Conservation (phyloP, 2,329 filamentous ascomycete species). For the Rutstroemia sp. region DNA sequence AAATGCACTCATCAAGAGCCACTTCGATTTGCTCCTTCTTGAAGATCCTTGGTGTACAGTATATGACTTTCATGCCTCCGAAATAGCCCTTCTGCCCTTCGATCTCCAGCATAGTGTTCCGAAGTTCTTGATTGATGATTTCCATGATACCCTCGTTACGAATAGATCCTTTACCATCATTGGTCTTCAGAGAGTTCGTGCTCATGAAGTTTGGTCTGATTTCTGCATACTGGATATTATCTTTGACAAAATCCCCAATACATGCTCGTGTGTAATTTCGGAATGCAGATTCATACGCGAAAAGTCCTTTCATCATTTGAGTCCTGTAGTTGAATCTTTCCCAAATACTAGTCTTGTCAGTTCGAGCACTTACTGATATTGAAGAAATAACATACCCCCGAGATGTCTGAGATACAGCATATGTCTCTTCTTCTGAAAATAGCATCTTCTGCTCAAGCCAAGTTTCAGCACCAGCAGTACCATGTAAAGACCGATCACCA, state of each 20-base stretch:
- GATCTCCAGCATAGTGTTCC: slow-evolving; percentile 37
- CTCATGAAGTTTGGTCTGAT: slow-evolving; percentile 62
- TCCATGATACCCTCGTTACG: slow-evolving; percentile 52
- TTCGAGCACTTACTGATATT: neutral
- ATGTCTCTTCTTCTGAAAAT: slow-evolving; percentile 53
- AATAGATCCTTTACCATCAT: slow-evolving; percentile 46
- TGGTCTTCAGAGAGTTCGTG: slow-evolving; percentile 51
- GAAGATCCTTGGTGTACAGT: slow-evolving; percentile 61
- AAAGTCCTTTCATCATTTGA: slow-evolving; percentile 64
- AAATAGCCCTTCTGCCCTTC: slow-evolving; percentile 39
- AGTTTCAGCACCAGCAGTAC: slow-evolving; percentile 32
- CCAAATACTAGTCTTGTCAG: slow-evolving; percentile 37
- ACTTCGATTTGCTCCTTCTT: slow-evolving; percentile 36
- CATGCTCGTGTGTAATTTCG: slow-evolving; percentile 50
- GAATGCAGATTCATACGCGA: slow-evolving; percentile 60
- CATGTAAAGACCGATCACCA: slow-evolving; percentile 23
- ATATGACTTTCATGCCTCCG: slow-evolving; percentile 62
- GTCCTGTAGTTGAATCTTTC: slow-evolving; percentile 62
- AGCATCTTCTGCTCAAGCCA: slow-evolving; percentile 59
- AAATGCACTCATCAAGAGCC: slow-evolving; percentile 54
- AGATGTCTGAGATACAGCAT: slow-evolving; percentile 40
- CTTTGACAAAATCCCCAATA: slow-evolving; percentile 53
- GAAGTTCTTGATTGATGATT: slow-evolving; percentile 50
- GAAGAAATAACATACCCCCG: slow-evolving; percentile 40
- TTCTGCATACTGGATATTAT: slow-evolving; percentile 66